Conservation (phyloP, 2,329 filamentous ascomycete species). For the Pseudohalonectria lignicola region DNA sequence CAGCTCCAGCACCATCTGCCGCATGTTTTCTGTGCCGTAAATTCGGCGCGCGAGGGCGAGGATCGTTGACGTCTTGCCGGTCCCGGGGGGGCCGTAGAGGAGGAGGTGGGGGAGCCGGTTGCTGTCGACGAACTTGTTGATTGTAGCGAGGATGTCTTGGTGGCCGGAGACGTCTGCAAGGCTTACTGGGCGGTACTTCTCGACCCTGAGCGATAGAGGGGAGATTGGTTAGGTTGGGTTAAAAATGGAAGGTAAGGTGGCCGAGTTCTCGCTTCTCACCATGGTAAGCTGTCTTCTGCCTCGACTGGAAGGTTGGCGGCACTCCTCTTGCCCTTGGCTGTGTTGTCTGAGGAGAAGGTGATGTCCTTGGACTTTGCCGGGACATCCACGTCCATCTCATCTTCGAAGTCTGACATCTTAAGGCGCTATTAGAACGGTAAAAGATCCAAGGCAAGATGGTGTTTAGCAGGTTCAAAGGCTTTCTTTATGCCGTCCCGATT, state of each 20-base stretch:
- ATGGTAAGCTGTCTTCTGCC: conserved; percentile 87
- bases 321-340: conserved; percentile 78
- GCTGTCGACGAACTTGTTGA: conserved; percentile 93
- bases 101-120: conserved; percentile 93
- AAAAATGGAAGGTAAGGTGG: conserved; percentile 6
- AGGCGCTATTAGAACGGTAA: not conserved
- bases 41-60: conserved; percentile 87
- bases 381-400: conserved; percentile 51
- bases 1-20: conserved; percentile 96
- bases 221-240: not conserved
- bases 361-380: conserved; percentile 35
- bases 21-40: conserved; percentile 84
- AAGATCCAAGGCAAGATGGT: not conserved
- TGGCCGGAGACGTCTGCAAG: conserved; percentile 92
- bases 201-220: conserved; percentile 53
- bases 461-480: not conserved
- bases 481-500: not conserved
- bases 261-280: conserved; percentile 38
- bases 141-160: conserved; percentile 92
- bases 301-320: conserved; percentile 89
- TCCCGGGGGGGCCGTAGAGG: conserved; percentile 91
- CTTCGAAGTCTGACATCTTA: conserved; percentile 47
- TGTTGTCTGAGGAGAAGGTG: conserved; percentile 63
- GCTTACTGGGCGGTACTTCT: conserved; percentile 87
- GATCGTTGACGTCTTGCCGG: conserved; percentile 94